Conservation (phyloP, 2,329 filamentous ascomycete genomes). For the Ophiostoma sp. region DNA sequence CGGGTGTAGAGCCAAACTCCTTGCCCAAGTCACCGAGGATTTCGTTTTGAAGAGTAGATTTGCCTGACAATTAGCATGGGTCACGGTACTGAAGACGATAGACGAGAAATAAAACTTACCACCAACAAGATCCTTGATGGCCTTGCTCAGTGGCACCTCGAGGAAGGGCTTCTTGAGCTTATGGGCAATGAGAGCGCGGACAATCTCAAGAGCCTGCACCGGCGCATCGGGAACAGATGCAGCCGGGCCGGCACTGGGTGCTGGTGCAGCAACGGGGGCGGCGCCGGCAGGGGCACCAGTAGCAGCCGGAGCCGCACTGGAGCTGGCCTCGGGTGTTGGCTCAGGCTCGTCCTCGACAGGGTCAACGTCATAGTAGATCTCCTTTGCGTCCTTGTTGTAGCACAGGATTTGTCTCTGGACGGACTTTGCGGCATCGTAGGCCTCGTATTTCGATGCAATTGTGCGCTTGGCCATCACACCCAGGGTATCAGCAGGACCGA, state of each 20-base stretch:
- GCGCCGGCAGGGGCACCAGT: slow-evolving; percentile 54
- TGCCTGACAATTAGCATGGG: slow-evolving; percentile 53
- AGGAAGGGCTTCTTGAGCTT: slow-evolving; percentile 92
- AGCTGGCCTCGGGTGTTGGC: slow-evolving; percentile 35
- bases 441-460: slow-evolving; percentile 94
- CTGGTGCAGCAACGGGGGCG: slow-evolving; percentile 49
- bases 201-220: slow-evolving; percentile 81
- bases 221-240: slow-evolving; percentile 81
- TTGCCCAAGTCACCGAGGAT: slow-evolving; percentile 96
- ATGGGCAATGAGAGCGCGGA: slow-evolving; percentile 85
- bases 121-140: slow-evolving; percentile 96
- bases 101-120: slow-evolving; percentile 56
- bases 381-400: slow-evolving; percentile 99
- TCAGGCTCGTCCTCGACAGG: slow-evolving; percentile 86
- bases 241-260: slow-evolving; percentile 76
- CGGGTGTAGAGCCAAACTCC: slow-evolving; percentile 95
- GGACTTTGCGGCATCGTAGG: slow-evolving; percentile 93
- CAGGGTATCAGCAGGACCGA: slow-evolving; percentile 93
- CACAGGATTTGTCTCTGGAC: slow-evolving; percentile 96
- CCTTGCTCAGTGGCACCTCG: slow-evolving; percentile 89
- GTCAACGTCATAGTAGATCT: slow-evolving; percentile 99
- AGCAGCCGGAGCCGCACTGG: slow-evolving; percentile 49
- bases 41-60: slow-evolving; percentile 97
- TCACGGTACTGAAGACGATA: background rate
- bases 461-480: slow-evolving; percentile 97